phyloP scores from a whole-genome alignment of 2,329 filamentous ascomycete genomes.

The Pyrenochaeta sp. region DNA sequence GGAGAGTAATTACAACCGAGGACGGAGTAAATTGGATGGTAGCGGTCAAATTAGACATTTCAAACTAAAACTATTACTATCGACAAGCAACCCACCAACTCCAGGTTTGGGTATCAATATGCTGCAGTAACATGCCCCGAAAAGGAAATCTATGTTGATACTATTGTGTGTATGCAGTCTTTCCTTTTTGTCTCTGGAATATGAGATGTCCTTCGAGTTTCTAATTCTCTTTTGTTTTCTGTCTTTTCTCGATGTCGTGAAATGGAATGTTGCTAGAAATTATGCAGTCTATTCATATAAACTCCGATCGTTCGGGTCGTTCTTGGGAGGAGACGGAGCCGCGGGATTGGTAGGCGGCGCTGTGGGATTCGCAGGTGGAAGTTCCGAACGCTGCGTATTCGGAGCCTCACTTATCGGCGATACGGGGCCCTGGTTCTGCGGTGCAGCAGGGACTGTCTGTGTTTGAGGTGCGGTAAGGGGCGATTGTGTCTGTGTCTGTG shows the following conservation, averaged over 20 bases:
- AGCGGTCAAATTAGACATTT: not conserved
- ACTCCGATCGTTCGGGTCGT: slow-evolving; percentile 22
- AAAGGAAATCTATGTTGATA: not conserved
- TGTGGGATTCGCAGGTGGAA: not conserved
- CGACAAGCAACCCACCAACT: not conserved
- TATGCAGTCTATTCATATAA: slow-evolving; percentile 24
- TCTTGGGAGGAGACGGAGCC: slow-evolving; percentile 13
- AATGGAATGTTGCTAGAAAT: too few species aligned
- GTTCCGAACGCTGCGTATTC: not conserved
- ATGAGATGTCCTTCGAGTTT: too few species aligned
- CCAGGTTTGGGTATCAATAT: slow-evolving; percentile 6
- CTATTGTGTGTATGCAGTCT: too few species aligned
- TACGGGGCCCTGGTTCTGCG: too few species aligned
- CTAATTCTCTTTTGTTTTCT: too few species aligned
- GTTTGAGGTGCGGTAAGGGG: slow-evolving; percentile 10
- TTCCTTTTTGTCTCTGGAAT: too few species aligned
- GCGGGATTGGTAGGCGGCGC: slow-evolving; percentile 4
- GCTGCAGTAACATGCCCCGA: not conserved
- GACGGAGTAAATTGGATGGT: not conserved
- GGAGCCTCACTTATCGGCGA: not conserved
- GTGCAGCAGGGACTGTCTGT: too few species aligned
- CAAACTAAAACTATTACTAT: not conserved
- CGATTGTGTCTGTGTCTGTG: slow-evolving; percentile 8
- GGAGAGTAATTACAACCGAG: not conserved
- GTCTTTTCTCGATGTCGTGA: too few species aligned